Conservation (phyloP, 768 basidiomycete genomes). For the Podaxis sp. region DNA sequence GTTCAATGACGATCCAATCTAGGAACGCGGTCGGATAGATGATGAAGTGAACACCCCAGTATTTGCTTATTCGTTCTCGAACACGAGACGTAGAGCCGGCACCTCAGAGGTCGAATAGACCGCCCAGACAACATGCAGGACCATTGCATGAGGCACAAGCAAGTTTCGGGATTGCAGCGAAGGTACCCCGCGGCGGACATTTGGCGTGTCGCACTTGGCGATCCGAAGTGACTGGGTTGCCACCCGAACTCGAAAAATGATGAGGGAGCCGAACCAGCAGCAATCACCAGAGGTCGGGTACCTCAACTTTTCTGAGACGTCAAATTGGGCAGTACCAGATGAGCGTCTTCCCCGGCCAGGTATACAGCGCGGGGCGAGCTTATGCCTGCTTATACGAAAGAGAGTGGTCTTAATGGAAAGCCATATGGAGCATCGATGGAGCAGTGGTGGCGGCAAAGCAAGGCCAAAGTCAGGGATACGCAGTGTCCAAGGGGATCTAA, state of each 20-base stretch:
- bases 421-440: no score
- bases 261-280: not conserved
- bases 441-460: no score
- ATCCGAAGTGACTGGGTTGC: not conserved
- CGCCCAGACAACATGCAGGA: not conserved
- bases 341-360: no score
- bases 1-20: slow-evolving; percentile 8
- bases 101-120: not conserved
- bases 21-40: not conserved
- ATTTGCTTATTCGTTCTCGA: not conserved
- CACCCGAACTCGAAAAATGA: not conserved
- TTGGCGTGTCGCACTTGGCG: not conserved
- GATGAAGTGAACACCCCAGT: not conserved
- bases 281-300: not conserved
- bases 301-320: not conserved
- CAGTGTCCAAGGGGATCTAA: not conserved
- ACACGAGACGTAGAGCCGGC: no score
- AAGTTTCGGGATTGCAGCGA: not conserved
- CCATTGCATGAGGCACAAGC: not conserved
- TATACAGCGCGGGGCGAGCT: no score
- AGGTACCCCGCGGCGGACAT: not conserved
- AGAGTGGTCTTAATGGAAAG: no score
- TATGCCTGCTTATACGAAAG: no score
- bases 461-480: no score
- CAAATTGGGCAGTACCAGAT: not conserved